Evolutionary conservation across 306 rosid genomes (phyloP), one percentile per base, ranked within the genome.

Genomic region (Quercus engelmannii): DNA sequence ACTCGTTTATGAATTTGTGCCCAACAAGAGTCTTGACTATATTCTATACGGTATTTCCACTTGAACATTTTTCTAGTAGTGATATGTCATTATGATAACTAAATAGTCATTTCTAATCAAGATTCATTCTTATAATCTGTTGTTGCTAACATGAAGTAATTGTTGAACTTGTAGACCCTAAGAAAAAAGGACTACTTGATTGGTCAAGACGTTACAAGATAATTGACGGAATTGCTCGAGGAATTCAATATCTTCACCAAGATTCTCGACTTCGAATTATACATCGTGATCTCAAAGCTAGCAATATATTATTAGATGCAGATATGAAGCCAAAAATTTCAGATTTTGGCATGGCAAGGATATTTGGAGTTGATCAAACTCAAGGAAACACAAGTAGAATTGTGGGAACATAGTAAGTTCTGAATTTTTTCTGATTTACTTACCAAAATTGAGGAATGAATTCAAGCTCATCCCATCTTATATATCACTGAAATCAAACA

Each of bases 11-110:
- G 84, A 84, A 76, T 38, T 30, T 41, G 68, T 74, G 11, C 52
- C 74, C 17, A 83, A 83, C 83, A 78, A 78, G 69, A 83, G 86
- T 41, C 86, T 83, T 23, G 86, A 78, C 55, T 21, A 31, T 43
- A 28, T 83, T 59, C 73, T 78, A 21, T 74, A 8, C 4, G 85
- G 85, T 82, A 0, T 46, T 0, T 1, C 52, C 15, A 46, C 52
- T 46, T 11, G 51, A 46, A 46, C 52, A 46, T 11, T 0, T 46
- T 0, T 46, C 52, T 46, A 46, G 0, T 46, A 46, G 52, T 46
- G 14, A 0, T 38, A 38, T 38, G 43, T 38, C 2, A 38, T 0
- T 46, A 46, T 46, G 52, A 46, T 46, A 46, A 11, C 15, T 0
- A 46, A 11, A 46, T 11, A 2, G 15, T 46, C 15, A 11, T 46